Base-by-base conservation (phyloP, 1,139 yeast genomes). In the Kodamaea alishanica region DNA sequence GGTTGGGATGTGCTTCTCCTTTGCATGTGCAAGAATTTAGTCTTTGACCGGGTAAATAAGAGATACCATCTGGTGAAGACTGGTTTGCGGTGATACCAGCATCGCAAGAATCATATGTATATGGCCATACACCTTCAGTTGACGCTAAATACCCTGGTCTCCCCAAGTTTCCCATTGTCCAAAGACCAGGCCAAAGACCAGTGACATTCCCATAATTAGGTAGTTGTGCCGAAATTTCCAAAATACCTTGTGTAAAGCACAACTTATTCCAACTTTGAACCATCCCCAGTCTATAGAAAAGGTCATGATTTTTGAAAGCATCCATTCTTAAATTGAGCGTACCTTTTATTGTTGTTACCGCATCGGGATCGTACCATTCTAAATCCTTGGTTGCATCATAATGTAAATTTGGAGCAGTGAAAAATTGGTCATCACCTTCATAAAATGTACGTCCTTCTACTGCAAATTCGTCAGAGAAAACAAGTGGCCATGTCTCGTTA, bases 341-440 rank as follows among this genome's bases (percentile, higher is more conserved):
- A 5, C 65, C 65, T 36, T 58, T 50, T n/a, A 48, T 50, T 7
- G 65, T 60, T 29, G 56, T 49, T n/a, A 50, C 63, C 2, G 65
- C 65, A 34, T 60, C 65, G 4, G 65, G 65, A 34, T 57, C 62
- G 44, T 60, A 60, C 65, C 65, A 60, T 40, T 60, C 65, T 49
- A 60, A 54, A 38, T 60, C 65, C 31, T 54, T 49, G 26, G 65
- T 60, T 37, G 63, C 65, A 39, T 48, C 63, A 41, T 60, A 60
- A 41, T 60, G 56, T 26, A 59, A 33, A 40, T 60, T 61, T 1
- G 54, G 55, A 7, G 61, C 63, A 15, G 51, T 50, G 48, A 58
- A 60, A 37, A 60, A 60, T 43, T 60, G 65, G 45, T 60, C 65
- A 38, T 60, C 63, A n/a, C 61, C 63, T 6, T 54, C 57, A 40